These are phyloP conservation scores for Rhizopogon rudus DNA, from an alignment of 768 basidiomycete genomes.

Conservation along the genomic window DNA sequence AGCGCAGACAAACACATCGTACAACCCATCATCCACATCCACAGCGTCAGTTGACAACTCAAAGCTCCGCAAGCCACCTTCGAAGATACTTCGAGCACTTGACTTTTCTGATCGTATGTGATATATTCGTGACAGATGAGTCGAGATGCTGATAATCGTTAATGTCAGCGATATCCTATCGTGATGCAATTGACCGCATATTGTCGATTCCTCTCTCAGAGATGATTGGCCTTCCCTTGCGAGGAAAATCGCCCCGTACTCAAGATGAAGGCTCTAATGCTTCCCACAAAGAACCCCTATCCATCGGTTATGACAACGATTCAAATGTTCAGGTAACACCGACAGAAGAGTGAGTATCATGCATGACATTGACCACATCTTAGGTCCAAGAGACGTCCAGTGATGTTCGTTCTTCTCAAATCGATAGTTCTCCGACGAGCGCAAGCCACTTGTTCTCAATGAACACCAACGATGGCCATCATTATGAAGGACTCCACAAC, in stretches of 20 bases:
- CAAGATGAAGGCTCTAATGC: neutral
- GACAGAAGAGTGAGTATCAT: neutral
- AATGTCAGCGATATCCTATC: constrained; percentile 19
- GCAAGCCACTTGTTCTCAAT: neutral
- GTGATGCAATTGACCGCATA: constrained; percentile 26
- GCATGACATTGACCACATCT: neutral
- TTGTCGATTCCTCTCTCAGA: constrained; percentile 1
- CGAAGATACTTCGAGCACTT: constrained; percentile 20
- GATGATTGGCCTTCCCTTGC: neutral
- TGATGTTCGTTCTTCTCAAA: neutral
- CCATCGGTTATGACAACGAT: neutral
- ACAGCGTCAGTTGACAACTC: neutral
- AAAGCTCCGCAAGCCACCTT: constrained; percentile 10
- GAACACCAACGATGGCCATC: neutral
- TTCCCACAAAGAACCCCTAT: neutral
- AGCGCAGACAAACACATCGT: neutral
- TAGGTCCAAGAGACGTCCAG: neutral
- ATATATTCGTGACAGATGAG: neutral
- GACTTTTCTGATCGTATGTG: constrained; percentile 24
- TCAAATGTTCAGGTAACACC: constrained; percentile 3
- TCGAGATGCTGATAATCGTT: neutral
- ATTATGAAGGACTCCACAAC: neutral
- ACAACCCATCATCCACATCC: constrained; percentile 6
- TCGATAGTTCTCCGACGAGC: neutral
- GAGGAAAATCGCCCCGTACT: neutral